phyloP scores from a whole-genome alignment of 345 rosid genomes.

The Psidium friedrichsthalianum region DNA sequence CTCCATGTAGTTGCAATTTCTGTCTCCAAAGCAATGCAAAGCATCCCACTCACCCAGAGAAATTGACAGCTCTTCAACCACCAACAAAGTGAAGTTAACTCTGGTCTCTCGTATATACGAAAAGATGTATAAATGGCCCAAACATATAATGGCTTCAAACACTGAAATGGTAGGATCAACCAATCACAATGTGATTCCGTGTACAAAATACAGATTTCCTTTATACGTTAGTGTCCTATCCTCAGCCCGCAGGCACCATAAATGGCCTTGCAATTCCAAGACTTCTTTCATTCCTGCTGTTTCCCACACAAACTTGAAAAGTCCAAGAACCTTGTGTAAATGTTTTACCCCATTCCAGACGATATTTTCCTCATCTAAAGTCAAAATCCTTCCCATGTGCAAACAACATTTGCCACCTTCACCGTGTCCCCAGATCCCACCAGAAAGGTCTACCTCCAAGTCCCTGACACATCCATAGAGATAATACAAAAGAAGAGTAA shows the following conservation, averaged over 20 bases:
- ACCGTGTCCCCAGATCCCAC: constrained; percentile 28
- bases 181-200: constrained; percentile 36
- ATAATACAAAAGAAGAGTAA: constrained; percentile 57
- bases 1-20: neutral
- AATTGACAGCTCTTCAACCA: neutral
- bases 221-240: constrained; percentile 28
- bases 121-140: neutral
- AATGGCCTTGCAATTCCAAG: constrained; percentile 53
- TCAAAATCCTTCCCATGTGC: constrained; percentile 61
- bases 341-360: constrained; percentile 59
- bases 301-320: constrained; percentile 66
- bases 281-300: constrained; percentile 55
- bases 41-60: neutral
- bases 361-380: constrained; percentile 39
- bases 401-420: constrained; percentile 17
- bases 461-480: constrained; percentile 57
- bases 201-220: constrained; percentile 48
- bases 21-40: neutral
- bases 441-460: constrained; percentile 59
- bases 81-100: neutral
- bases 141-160: neutral
- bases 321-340: constrained; percentile 49
- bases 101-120: neutral
- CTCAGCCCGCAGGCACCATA: constrained; percentile 51
- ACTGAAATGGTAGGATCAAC: neutral